Evolutionary conservation across 768 basidiomycete species (phyloP), one percentile per base, ranked within the genome.

Genomic region (Trametes cinnabarina): DNA sequence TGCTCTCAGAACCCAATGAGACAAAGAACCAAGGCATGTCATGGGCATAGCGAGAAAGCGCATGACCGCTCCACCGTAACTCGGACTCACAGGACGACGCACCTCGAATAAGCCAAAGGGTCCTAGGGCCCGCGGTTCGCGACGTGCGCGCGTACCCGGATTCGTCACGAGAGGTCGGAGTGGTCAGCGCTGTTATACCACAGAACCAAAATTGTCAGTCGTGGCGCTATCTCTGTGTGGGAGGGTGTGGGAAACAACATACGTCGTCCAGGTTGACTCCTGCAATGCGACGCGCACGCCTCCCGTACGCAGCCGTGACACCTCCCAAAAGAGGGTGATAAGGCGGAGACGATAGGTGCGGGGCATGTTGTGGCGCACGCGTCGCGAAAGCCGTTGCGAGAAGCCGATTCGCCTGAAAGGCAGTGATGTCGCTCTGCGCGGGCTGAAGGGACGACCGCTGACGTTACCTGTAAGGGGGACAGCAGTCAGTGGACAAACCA

Each of bases 301-400:
- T 22, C 49, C 35, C n/a, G 15, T n/a, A 20, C n/a, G 28, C 49
- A 14, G 19, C 42, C 42, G 3, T 11, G 42, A 11, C 42, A n/a
- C 42, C 23, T 43, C 19, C 42, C 20, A n/a, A 22, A 19, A 22
- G 19, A 22, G 20, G 4, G 42, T 22, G 22, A 7, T 5, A 3
- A 20, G 4, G 22, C 19, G 19, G 19, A 4, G 23, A n/a, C 19
- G 19, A 11, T 12, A 22, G 42, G 12, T 22, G 42, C 20, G 23
- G 20, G 3, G 22, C 22, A 1, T 43, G 3, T 43, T n/a, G 22
- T 19, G 28, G 14, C 47, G 28, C 28, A 30, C 51, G 41, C 42
- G 51, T 20, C 51, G 51, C 51, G 51, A 52, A 30, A 20, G 26
- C 51, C 41, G 30, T 32, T 23, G 51, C 51, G 51, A 44, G 25